Evolutionary conservation across 305 asterid species (phyloP).

Genomic region (Striga hermonthica): DNA sequence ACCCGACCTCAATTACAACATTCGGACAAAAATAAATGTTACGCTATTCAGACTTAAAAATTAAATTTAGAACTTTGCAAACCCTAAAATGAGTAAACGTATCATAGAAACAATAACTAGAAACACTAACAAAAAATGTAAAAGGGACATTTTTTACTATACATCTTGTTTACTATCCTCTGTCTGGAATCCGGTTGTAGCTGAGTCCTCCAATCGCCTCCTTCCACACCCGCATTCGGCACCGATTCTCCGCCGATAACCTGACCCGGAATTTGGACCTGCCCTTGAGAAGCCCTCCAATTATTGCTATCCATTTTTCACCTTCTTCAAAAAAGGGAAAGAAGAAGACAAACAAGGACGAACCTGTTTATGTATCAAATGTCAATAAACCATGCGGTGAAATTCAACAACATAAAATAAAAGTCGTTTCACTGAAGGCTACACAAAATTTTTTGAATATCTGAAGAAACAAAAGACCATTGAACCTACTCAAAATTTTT

Average conservation of each 20-base stretch:
- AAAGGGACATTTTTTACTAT: constrained; percentile 18
- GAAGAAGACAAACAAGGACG: too few species aligned
- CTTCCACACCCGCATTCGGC: constrained; percentile 49
- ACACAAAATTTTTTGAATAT: not conserved
- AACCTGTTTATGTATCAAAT: not conserved
- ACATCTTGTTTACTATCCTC: constrained; percentile 77
- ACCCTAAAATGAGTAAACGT: constrained; percentile 2
- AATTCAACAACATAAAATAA: not conserved
- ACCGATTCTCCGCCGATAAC: constrained; percentile 46
- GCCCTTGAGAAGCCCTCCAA: constrained; percentile 64
- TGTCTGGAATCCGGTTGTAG: constrained; percentile 63
- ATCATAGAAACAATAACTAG: constrained; percentile 7
- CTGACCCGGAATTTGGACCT: constrained; percentile 51
- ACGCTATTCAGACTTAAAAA: not conserved
- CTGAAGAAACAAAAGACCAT: not conserved
- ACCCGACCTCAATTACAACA: not conserved
- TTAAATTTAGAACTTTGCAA: not conserved
- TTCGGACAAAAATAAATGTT: not conserved
- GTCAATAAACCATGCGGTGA: constrained; percentile 10
- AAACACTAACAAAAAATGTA: not conserved
- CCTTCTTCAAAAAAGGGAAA: too few species aligned
- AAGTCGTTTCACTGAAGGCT: not conserved
- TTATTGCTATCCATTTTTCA: too few species aligned
- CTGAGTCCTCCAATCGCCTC: constrained; percentile 71
- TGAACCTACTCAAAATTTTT: not conserved